Evolutionary conservation across 371 early-diverging fungal species (phyloP), one percentile per base, ranked within the genome.

Genomic region (Haplosporangium sp.): DNA sequence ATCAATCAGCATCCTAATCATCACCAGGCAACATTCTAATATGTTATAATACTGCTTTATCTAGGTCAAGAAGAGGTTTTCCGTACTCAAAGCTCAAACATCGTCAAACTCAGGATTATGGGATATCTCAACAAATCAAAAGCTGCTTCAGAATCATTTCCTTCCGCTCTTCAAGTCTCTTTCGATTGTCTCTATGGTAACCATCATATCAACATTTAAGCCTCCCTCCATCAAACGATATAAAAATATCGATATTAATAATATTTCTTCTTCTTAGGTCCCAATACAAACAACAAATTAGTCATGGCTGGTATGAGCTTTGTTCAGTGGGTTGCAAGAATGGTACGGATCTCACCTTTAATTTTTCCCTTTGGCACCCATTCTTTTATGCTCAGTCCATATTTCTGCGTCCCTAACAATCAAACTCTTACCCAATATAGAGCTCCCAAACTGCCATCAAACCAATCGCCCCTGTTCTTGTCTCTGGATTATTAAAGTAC

Each of bases 301-400:
- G 86, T 93, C 34, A 84, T 90, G 81, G 88, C 91, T 0, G 94
- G 95, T 3, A 92, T 96, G 90, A 77, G 86, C 0, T 96, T 93
- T 79, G 82, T 96, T 58, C 96, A 95, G 65, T 97, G 97, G 97
- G 87, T 92, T 45, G 93, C 94, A 20, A 79, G 94, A 13, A 94
- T 94, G 92, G 94, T 91, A 84, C 15, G 57, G 52, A 3, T 44
- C 5, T 1, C 44, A 44, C 13, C 8, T 10, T 13, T 44, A 13
- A 13, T 10, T 44, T 44, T 44, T 8, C 8, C 44, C 44, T 13
- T 44, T 13, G 13, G 8, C 44, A 4, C 44, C 44, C 44, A 3
- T n/a, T n/a, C 53, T 53, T 53, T n/a, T 53, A 53, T 53, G 9
- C 20, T 27, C 6, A 20, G 8, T 53, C 53, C 2, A n/a, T 17